These are phyloP conservation scores for Phytophthora nicotianae DNA, from an alignment of 352 stramenopile genomes.

Conservation along the genomic window DNA sequence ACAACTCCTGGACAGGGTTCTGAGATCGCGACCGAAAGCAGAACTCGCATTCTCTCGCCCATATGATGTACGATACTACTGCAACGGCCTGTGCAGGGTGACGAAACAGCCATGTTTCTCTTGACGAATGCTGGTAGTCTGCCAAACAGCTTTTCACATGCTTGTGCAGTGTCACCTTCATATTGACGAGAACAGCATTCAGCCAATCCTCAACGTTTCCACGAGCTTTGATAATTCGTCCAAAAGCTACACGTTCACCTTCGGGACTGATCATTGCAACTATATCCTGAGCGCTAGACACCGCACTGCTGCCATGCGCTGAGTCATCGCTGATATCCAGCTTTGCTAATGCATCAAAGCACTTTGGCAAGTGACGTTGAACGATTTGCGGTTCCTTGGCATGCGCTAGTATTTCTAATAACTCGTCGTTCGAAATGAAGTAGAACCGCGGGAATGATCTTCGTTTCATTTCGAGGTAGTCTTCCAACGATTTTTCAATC, in stretches of 20 bases:
- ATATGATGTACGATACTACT: slow-evolving; percentile 91
- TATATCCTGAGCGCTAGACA: slow-evolving; percentile 55
- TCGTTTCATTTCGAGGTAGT: slow-evolving; percentile 88
- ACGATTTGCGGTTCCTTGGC: slow-evolving; percentile 81
- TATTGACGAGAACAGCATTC: slow-evolving; percentile 70
- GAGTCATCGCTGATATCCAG: slow-evolving; percentile 72
- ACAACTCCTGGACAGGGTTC: slow-evolving; percentile 57
- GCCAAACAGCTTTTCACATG: slow-evolving; percentile 79
- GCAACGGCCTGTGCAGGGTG: slow-evolving; percentile 92
- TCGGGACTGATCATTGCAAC: slow-evolving; percentile 83
- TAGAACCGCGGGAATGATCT: slow-evolving; percentile 86
- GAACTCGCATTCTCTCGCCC: slow-evolving; percentile 70
- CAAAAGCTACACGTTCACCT: slow-evolving; percentile 80
- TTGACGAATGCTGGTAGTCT: slow-evolving; percentile 86
- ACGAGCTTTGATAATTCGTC: slow-evolving; percentile 75
- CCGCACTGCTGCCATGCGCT: slow-evolving; percentile 8
- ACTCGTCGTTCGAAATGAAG: slow-evolving; percentile 89
- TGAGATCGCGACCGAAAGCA: slow-evolving; percentile 61
- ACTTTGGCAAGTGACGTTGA: slow-evolving; percentile 84
- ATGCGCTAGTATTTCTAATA: slow-evolving; percentile 85
- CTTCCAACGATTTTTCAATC: slow-evolving; percentile 83
- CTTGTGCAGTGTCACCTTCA: slow-evolving; percentile 72
- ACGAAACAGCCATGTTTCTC: slow-evolving; percentile 86
- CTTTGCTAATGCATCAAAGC: slow-evolving; percentile 82
- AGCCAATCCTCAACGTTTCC: slow-evolving; percentile 91